These are phyloP conservation scores for Puccinellia tenuiflora DNA, from an alignment of 176 grass and related monocot species.

Conservation along the genomic window DNA sequence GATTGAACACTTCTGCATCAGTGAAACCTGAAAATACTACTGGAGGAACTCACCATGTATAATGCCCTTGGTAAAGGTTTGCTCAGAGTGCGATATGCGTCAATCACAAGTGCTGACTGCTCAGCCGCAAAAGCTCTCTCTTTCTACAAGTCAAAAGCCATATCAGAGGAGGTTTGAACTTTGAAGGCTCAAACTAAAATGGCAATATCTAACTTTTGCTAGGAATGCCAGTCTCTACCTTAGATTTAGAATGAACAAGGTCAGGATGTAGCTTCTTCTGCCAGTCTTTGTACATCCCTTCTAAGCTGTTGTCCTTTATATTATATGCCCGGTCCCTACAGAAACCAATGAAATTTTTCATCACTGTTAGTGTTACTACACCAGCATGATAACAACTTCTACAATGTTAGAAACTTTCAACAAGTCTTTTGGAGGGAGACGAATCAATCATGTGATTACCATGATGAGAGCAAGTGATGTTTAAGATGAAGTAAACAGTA, in stretches of 20 bases:
- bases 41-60: conserved; percentile 65
- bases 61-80: conserved; percentile 73
- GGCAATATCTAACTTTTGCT: neutral
- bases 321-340: conserved; percentile 51
- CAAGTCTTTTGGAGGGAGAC: neutral
- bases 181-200: neutral
- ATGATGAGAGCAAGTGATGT: neutral
- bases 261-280: conserved; percentile 98
- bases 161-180: neutral
- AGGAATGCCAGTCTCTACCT: conserved; percentile 41
- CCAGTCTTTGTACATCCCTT: conserved; percentile 88
- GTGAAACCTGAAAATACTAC: neutral
- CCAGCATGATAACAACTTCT: neutral
- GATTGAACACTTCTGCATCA: neutral
- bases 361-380: conserved; percentile 2
- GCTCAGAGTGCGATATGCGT: conserved; percentile 70
- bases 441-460: neutral
- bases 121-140: conserved; percentile 80
- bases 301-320: conserved; percentile 55
- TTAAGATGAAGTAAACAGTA: neutral
- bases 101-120: conserved; percentile 80
- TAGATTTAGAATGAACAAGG: conserved; percentile 89
- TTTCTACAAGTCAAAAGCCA: conserved; percentile 42
- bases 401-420: neutral
- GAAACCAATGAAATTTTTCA: conserved; percentile 17